Percentiles rank a stretch among this genome's conserved stretches.
Evolutionary conservation across 495 filamentous ascomycete genomes (phyloP).

Genomic region (Penicillium desertorum): DNA sequence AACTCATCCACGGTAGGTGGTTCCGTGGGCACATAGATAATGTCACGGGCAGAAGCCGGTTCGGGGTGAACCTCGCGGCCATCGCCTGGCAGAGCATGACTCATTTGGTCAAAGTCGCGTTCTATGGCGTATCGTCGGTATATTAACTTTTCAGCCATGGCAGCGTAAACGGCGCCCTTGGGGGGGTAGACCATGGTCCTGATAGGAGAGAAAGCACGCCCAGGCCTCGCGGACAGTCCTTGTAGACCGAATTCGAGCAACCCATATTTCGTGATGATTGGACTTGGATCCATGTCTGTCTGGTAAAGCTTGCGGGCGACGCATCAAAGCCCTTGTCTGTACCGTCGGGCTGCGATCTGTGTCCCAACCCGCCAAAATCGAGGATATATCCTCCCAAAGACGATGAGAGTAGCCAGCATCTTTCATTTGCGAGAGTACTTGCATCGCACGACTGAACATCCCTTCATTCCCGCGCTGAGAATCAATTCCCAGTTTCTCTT

Average conservation of each 20-base stretch:
- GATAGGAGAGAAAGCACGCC: constrained; percentile 62
- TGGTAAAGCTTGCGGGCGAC: constrained; percentile 23
- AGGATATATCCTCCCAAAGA: constrained; percentile 57
- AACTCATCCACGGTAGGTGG: constrained; percentile 57
- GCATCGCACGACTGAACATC: constrained; percentile 56
- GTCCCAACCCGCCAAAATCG: constrained; percentile 65
- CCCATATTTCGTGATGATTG: constrained; percentile 49
- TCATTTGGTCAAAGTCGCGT: constrained; percentile 22
- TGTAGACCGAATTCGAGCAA: constrained; percentile 61
- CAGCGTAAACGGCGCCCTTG: constrained; percentile 48
- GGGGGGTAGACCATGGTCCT: constrained; percentile 38
- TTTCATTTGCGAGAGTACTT: constrained; percentile 56
- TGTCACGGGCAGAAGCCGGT: constrained; percentile 55
- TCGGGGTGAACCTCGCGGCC: constrained; percentile 55
- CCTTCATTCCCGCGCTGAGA: constrained; percentile 54
- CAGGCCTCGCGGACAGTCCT: constrained; percentile 71
- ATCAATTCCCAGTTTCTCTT: constrained; percentile 59
- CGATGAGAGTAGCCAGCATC: constrained; percentile 60
- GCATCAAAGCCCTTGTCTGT: constrained; percentile 54
- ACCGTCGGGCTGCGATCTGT: constrained; percentile 68
- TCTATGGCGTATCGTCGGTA: constrained; percentile 35
- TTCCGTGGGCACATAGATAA: constrained; percentile 55
- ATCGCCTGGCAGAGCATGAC: constrained; percentile 57
- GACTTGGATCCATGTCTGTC: constrained; percentile 15
- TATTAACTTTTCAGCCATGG: constrained; percentile 62